Evolutionary conservation across 208 protist species (phyloP), one percentile per base, ranked within the genome.

Genomic region (Herpetomonas samuelpessoai): DNA sequence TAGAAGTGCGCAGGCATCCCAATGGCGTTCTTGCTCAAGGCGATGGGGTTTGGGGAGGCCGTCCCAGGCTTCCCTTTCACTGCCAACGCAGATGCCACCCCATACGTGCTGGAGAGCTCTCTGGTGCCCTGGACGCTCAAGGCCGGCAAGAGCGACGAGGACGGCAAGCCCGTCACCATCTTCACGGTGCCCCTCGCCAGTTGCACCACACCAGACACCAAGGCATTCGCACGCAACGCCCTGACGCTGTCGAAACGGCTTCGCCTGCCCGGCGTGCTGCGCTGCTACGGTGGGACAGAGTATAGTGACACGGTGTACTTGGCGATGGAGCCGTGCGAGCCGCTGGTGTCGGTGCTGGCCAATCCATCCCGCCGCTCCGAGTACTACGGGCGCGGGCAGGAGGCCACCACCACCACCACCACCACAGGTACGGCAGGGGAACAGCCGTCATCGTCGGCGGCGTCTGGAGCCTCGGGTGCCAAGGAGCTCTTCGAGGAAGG

Each of bases 31-130:
- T 47, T 94, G 10, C 71, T 62, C 59, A 90, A 87, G 55, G 85
- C 83, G 4, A 81, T 94, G 21, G 84, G 88, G 1, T 60, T 94
- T 14, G 62, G 61, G 0, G 76, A 74, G 26, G 55, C 72, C 29
- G 74, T 94, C 24, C 88, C 88, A 27, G 81, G 84, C 21, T 94
- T 94, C 57, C 79, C 81, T 19, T 94, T 81, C 76, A 86, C 67
- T 18, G 51, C 38, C 57, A 27, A 52, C 53, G 16, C 59, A 29
- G 54, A 75, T 28, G 61, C 65, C 21, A 50, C 56, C 0, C 60
- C 61, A 0, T 53, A 53, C 6, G 45, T 62, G 12, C 55, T 69
- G n/a, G 68, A 58, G 60, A 9, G 53, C 58, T 21, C 65, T 54
- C 30, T 35, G 12, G 41, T 91, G 44, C 70, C 63, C 30, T 91